A percentile compares a stretch with the other conserved stretches of the same genome.
These are phyloP conservation scores for Prunus davidiana DNA, from an alignment of 306 rosid species.

Conservation along the genomic window DNA sequence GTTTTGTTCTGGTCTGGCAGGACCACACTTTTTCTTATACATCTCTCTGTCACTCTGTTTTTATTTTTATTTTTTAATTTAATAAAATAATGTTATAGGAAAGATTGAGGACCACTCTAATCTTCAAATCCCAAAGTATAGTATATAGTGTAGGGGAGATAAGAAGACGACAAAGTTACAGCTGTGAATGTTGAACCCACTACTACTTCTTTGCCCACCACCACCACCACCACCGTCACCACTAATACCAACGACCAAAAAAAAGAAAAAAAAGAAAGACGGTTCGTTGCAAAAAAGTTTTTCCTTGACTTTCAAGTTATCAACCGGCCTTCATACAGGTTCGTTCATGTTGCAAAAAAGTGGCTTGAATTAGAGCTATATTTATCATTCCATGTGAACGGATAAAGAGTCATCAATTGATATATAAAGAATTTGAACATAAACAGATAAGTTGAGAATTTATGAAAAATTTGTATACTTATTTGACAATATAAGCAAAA, in stretches of 20 bases:
- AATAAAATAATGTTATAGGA: neutral
- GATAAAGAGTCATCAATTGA: too few species aligned
- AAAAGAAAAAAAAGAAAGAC: neutral
- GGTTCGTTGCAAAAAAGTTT: neutral
- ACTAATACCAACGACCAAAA: neutral
- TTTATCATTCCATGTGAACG: too few species aligned
- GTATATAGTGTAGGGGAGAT: neutral
- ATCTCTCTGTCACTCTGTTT: neutral
- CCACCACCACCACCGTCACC: conserved; percentile 18
- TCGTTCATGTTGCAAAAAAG: too few species aligned
- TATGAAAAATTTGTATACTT: too few species aligned
- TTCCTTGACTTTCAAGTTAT: neutral
- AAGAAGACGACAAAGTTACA: conserved; percentile 50
- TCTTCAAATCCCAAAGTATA: neutral
- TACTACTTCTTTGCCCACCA: conserved; percentile 12
- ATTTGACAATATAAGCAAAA: too few species aligned
- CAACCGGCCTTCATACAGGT: too few species aligned
- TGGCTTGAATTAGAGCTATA: too few species aligned
- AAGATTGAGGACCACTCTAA: conserved; percentile 15
- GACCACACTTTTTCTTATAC: neutral
- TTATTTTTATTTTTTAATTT: neutral
- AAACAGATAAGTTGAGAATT: too few species aligned
- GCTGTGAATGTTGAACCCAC: conserved; percentile 55
- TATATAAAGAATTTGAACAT: too few species aligned
- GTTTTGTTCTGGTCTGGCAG: neutral